Base-by-base conservation (phyloP, 139 green algal species). In the Volvox africanus region DNA sequence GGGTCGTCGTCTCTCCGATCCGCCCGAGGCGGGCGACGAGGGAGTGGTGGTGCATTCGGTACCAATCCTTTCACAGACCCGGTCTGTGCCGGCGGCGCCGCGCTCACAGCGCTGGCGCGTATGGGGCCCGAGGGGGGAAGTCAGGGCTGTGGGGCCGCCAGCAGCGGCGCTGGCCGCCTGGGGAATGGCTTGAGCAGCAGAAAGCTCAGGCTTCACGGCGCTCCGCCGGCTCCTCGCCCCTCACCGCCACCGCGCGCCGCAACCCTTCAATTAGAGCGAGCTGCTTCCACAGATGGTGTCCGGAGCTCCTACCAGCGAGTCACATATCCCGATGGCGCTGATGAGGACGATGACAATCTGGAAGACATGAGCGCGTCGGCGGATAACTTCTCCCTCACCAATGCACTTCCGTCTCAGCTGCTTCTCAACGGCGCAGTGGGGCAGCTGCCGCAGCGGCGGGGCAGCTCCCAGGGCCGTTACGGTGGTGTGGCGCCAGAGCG, bases 311-410 rank as follows among this genome's bases (percentile, higher is more conserved):
- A 55, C 44, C 44, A 55, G 44, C 44, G 44, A 9, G 44, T 55
- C 44, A 55, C 44, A 55, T 55, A 9, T 55, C 5, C 44, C 44
- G 44, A 55, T 55, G 44, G 44, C 44, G 44, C 44, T 9, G 44
- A 55, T 55, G 71, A 35, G 9, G 71, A 79, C 1, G 71, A 79
- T 21, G 71, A 79, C 71, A 2, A 79, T 17, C 19, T 28, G 50
- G 84, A 81, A 1, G 73, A 14, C n/a, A 11, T 90, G 20, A 75
- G 86, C 2, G 55, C 50, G 0, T 90, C 86, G 0, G 86, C 30
- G 0, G 86, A 90, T 75, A 90, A 90, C 73, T 90, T 90, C 30
- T 77, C 62, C 61, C 36, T 65, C 1, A 21, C 71, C 71, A 30
- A n/a, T 21, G 6, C 22, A 1, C 30, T 36, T 21, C 33, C 30